A percentile compares a stretch with the other conserved stretches of the same genome.
Conservation (phyloP, 495 filamentous ascomycete species). For the Penicillium mononematosum region DNA sequence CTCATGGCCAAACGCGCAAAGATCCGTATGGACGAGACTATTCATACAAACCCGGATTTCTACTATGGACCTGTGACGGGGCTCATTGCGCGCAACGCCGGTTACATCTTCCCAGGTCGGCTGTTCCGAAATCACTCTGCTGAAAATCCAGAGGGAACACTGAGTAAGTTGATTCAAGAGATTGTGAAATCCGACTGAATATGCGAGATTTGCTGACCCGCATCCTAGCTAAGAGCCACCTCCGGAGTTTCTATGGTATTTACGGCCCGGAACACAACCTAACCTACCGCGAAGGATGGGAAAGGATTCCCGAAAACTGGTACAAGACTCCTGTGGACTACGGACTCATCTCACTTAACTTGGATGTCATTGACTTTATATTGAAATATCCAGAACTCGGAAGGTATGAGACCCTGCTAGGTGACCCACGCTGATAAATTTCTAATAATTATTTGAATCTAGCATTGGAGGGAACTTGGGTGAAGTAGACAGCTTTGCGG, state of each 20-base stretch:
- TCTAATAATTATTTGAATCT: slow-evolving; percentile 16
- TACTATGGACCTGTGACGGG: slow-evolving; percentile 53
- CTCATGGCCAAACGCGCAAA: slow-evolving; percentile 37
- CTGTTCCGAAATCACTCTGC: slow-evolving; percentile 49
- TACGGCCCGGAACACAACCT: slow-evolving; percentile 40
- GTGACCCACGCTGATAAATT: no score
- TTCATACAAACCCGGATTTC: slow-evolving; percentile 52
- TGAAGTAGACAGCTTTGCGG: slow-evolving; percentile 54
- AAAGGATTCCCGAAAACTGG: slow-evolving; percentile 61
- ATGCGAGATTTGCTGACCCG: slow-evolving; percentile 12
- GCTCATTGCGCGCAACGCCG: slow-evolving; percentile 47
- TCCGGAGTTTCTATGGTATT: slow-evolving; percentile 51
- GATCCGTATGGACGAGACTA: slow-evolving; percentile 46
- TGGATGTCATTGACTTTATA: slow-evolving; percentile 43
- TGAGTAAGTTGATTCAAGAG: slow-evolving; percentile 28
- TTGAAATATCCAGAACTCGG: slow-evolving; percentile 38
- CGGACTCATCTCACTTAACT: slow-evolving; percentile 34
- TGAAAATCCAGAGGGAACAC: slow-evolving; percentile 44
- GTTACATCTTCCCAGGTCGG: slow-evolving; percentile 43
- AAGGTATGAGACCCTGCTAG: slow-evolving; percentile 27
- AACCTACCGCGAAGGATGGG: slow-evolving; percentile 47
- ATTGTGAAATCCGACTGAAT: not conserved
- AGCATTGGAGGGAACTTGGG: slow-evolving; percentile 58
- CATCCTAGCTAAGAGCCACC: slow-evolving; percentile 32
- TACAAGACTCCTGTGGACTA: slow-evolving; percentile 51